Base-by-base conservation (phyloP, 2,329 filamentous ascomycete genomes). In the Fusarium nelsonii region DNA sequence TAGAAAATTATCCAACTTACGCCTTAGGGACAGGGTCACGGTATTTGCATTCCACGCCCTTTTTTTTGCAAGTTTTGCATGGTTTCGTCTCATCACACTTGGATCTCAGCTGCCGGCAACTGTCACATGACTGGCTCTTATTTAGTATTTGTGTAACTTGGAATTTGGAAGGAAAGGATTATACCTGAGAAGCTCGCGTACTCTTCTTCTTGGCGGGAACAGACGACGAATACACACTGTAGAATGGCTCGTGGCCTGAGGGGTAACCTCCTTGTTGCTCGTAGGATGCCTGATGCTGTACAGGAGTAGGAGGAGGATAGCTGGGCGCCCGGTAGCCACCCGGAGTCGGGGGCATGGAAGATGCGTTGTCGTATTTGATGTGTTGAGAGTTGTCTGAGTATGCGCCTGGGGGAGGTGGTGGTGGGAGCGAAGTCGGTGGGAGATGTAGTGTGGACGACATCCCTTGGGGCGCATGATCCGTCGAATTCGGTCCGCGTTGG, bases 11-110 rank as follows among this genome's bases (percentile, higher is more conserved):
- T 16, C 12, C 34, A 37, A 52, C 91, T 78, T 85, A 97, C 92
- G 97, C 95, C 76, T 97, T 96, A 16, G 93, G 93, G 23, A 93
- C 92, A 8, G 96, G 91, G 75, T 97, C 94, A 70, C 94, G 90
- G 79, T 97, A 98, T 78, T 92, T 90, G 82, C 93, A 99, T 54
- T 90, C 86, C 33, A 93, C 85, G 70, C 87, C 90, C 77, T 97
- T 97, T 72, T 98, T 94, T 73, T 91, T 91, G 78, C 96, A 99
- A 74, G 91, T 93, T 76, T 93, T 95, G 73, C 92, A 91, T 3
- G 92, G 94, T 70, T 91, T 90, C 12, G 90, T 90, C 82, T 97
- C 94, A 74, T 97, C 93, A 77, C 94, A 97, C 80, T 97, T 97
- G 15, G 93, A 93, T 79, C 97, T 97, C 39, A 95, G 86, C 64